A percentile compares a stretch with the other conserved stretches of the same genome.
Evolutionary conservation across 1,284 basidiomycete species (phyloP).

Genomic region (Xerocomus amazonicus): DNA sequence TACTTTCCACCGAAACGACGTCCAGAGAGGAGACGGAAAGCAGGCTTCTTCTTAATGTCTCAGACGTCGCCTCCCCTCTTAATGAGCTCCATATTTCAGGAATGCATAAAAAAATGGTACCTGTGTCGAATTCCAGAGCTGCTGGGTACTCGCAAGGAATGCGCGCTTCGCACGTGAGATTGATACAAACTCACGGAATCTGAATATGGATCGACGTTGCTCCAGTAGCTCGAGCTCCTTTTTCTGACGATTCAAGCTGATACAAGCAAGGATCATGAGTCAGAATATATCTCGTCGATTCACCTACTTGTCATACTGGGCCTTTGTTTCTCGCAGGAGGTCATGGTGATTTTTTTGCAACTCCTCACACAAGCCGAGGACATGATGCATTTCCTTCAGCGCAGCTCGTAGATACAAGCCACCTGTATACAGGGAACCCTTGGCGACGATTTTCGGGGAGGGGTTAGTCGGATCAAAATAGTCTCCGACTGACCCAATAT

Average conservation of each 20-base stretch:
- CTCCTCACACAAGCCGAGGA: neutral
- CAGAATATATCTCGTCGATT: fast-evolving
- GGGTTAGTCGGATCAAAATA: neutral
- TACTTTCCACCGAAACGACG: conserved; percentile 8
- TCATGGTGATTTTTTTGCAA: neutral
- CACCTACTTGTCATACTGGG: conserved; percentile 11
- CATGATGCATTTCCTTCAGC: conserved; percentile 9
- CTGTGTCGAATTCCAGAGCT: conserved; percentile 4
- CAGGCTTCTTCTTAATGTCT: conserved; percentile 3
- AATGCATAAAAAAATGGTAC: neutral
- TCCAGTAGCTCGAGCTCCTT: conserved; percentile 4
- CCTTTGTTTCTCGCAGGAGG: conserved; percentile 4
- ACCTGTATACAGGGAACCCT: conserved; percentile 3
- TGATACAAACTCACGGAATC: neutral
- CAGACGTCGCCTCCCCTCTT: conserved; percentile 11
- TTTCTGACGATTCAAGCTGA: conserved; percentile 4
- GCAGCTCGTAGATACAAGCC: conserved; percentile 8
- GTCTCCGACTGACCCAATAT: neutral
- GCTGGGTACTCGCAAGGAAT: neutral
- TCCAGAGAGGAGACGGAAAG: conserved; percentile 4
- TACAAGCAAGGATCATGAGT: neutral
- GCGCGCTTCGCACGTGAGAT: conserved; percentile 1
- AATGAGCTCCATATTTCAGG: neutral
- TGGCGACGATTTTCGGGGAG: neutral
- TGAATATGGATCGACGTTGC: conserved; percentile 1